These are phyloP conservation scores for Grosmannia clavigera DNA, from an alignment of 2,329 filamentous ascomycete species.

Conservation along the genomic window DNA sequence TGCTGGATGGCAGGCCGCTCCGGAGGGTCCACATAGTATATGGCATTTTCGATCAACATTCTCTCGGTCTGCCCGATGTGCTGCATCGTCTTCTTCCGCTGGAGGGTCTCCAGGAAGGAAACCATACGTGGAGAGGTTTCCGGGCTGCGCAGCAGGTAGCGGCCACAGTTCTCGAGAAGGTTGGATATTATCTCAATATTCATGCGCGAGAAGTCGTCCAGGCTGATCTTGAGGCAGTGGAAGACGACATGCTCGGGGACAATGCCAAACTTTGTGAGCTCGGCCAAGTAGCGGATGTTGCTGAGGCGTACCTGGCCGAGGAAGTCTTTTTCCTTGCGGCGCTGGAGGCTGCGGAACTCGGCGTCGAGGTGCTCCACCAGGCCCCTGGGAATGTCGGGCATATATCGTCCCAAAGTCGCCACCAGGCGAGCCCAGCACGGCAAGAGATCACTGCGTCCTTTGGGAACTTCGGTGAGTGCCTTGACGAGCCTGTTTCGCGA, in stretches of 20 bases:
- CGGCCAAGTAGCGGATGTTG: conserved; percentile 95
- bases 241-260: conserved; percentile 98
- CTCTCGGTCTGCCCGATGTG: conserved; percentile 92
- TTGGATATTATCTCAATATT: conserved; percentile 99
- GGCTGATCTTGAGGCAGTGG: conserved; percentile 91
- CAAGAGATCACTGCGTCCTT: conserved; percentile 81
- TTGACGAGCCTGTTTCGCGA: conserved; percentile 91
- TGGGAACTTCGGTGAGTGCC: conserved; percentile 85
- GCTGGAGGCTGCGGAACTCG: conserved; percentile 90
- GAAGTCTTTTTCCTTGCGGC: conserved; percentile 96
- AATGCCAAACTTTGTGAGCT: conserved; percentile 94
- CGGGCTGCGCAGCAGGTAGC: conserved; percentile 82
- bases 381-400: conserved; percentile 87
- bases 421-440: conserved; percentile 87
- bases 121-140: conserved; percentile 89
- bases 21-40: conserved; percentile 95
- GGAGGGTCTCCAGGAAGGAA: conserved; percentile 86
- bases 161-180: conserved; percentile 87
- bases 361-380: conserved; percentile 87
- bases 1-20: conserved; percentile 89
- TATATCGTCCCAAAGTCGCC: conserved; percentile 84
- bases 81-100: conserved; percentile 90
- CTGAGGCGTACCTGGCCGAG: conserved; percentile 83
- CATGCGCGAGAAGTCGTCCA: conserved; percentile 97
- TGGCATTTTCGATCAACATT: conserved; percentile 95